These are phyloP conservation scores for Candida tropicalis DNA, from an alignment of 1,139 yeast genomes.

Conservation along the genomic window DNA sequence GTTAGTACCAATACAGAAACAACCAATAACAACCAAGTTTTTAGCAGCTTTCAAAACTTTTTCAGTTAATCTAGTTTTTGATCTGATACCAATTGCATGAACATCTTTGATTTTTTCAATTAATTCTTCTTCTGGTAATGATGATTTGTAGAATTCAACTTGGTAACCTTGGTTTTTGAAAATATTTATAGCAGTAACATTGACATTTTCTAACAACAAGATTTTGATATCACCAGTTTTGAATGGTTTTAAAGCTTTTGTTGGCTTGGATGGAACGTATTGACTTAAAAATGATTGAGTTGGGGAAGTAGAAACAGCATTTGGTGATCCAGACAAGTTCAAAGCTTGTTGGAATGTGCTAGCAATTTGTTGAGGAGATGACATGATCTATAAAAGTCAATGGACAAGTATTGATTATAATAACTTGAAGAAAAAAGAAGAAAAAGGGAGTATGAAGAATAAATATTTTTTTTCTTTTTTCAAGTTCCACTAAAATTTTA, in stretches of 20 bases:
- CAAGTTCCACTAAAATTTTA: not conserved
- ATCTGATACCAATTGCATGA: constrained; percentile 97
- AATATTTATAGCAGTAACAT: constrained; percentile 85
- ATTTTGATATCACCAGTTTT: constrained; percentile 92
- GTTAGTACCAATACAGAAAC: constrained; percentile 99
- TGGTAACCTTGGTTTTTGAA: constrained; percentile 92
- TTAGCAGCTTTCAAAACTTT: constrained; percentile 81
- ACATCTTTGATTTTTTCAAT: constrained; percentile 92
- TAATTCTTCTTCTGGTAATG: constrained; percentile 89
- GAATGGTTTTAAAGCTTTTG: constrained; percentile 82
- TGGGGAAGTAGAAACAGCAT: constrained; percentile 77
- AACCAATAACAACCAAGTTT: constrained; percentile 88
- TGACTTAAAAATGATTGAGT: constrained; percentile 54
- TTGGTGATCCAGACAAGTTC: constrained; percentile 54
- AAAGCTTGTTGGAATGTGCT: constrained; percentile 57
- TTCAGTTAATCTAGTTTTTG: constrained; percentile 87
- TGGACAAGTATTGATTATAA: not conserved
- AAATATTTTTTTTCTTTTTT: not conserved
- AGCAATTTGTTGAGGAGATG: constrained; percentile 70
- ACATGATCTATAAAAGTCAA: constrained; percentile 53
- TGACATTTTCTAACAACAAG: constrained; percentile 87
- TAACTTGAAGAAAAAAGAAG: not conserved
- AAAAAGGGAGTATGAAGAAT: not conserved
- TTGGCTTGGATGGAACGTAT: constrained; percentile 47
- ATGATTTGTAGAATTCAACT: constrained; percentile 89